Conservation (phyloP, 179 eudicot genomes). For the Silene noctiflora region DNA sequence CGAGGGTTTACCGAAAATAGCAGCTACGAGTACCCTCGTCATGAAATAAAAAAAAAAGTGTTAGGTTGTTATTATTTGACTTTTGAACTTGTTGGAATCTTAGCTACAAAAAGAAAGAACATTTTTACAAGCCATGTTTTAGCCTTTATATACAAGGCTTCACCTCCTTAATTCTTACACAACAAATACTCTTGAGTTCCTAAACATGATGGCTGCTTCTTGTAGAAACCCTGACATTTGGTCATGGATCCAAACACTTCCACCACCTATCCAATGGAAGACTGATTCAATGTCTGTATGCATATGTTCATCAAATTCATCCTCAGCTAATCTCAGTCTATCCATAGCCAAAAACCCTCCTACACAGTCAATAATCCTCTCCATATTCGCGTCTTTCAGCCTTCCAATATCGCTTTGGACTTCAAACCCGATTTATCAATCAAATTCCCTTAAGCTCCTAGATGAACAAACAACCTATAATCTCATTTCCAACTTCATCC, state of each 20-base stretch:
- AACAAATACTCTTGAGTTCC: neutral
- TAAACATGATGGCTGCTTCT: slow-evolving; percentile 35
- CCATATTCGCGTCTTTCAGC: slow-evolving; percentile 53
- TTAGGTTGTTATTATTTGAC: slow-evolving; percentile 21
- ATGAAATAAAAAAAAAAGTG: neutral
- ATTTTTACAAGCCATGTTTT: neutral
- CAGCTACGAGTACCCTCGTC: no score
- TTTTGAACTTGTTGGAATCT: slow-evolving; percentile 28
- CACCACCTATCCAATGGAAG: slow-evolving; percentile 55
- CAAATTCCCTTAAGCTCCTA: slow-evolving; percentile 25
- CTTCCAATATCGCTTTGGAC: slow-evolving; percentile 69
- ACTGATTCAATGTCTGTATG: slow-evolving; percentile 41
- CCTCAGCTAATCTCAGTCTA: slow-evolving; percentile 55
- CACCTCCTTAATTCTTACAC: slow-evolving; percentile 12
- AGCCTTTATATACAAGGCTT: slow-evolving; percentile 29
- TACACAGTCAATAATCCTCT: slow-evolving; percentile 39
- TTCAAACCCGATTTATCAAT: slow-evolving; percentile 52
- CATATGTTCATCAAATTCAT: slow-evolving; percentile 52
- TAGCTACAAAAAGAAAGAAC: slow-evolving; percentile 6
- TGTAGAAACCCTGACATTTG: slow-evolving; percentile 57
- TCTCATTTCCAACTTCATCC: slow-evolving; percentile 51
- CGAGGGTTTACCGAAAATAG: no score
- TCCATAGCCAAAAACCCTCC: slow-evolving; percentile 39
- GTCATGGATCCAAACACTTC: slow-evolving; percentile 71
- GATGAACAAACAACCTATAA: slow-evolving; percentile 34